A percentile compares a stretch with the other conserved stretches of the same genome.
Evolutionary conservation across 2,329 filamentous ascomycete species (phyloP).

Genomic region (Colletotrichum ledebouriae): DNA sequence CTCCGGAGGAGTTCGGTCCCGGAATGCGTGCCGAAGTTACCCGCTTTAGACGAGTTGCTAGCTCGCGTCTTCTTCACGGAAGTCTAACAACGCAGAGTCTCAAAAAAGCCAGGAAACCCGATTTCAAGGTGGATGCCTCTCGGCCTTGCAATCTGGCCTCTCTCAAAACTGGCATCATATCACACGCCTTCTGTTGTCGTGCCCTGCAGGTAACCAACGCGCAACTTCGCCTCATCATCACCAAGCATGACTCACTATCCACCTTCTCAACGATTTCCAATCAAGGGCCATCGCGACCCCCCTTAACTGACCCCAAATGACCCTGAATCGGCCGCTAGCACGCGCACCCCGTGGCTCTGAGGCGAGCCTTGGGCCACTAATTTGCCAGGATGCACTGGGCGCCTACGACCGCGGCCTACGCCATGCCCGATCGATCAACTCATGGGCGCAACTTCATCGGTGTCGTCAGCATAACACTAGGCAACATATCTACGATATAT

Average conservation of each 20-base stretch:
- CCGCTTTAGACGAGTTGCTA: neutral
- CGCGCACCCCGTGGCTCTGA: neutral
- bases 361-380: constrained; percentile 18
- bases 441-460: neutral
- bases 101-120: neutral
- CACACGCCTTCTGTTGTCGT: constrained; percentile 10
- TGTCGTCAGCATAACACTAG: constrained; percentile 17
- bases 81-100: neutral
- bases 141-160: neutral
- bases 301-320: constrained; percentile 8
- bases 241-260: constrained; percentile 38
- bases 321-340: neutral
- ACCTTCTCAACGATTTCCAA: constrained; percentile 10
- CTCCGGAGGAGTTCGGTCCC: neutral
- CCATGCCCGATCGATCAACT: constrained; percentile 22
- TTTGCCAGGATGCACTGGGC: constrained; percentile 6
- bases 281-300: constrained; percentile 20
- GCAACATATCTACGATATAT: constrained; percentile 16
- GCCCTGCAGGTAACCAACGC: constrained; percentile 34
- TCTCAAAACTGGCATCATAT: neutral
- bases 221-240: constrained; percentile 28
- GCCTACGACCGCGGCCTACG: neutral
- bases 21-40: neutral
- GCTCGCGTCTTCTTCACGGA: neutral
- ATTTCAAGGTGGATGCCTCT: neutral